phyloP scores from a whole-genome alignment of 768 basidiomycete genomes.

The Phaeotremella skinneri region DNA sequence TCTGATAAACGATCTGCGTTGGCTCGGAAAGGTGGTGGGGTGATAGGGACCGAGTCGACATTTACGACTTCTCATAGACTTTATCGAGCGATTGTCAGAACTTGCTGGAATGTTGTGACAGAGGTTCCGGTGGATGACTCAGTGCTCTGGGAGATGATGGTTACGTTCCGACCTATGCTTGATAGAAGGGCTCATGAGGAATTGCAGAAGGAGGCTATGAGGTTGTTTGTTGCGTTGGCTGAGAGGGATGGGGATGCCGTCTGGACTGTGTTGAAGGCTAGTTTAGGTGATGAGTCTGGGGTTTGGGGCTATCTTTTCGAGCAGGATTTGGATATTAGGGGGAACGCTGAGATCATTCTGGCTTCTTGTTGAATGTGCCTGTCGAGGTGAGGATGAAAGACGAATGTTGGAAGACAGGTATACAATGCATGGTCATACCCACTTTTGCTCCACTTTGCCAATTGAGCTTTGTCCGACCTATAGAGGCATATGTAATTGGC shows the following conservation, averaged over 20 bases:
- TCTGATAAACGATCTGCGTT: conserved; percentile 69
- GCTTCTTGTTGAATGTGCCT: conserved; percentile 5
- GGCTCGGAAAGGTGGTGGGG: conserved; percentile 57
- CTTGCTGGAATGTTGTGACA: conserved; percentile 66
- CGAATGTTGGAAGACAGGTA: background rate
- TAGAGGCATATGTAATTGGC: conserved; percentile 56
- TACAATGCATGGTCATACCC: background rate
- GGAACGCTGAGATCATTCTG: conserved; percentile 24
- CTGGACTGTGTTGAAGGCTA: conserved; percentile 66
- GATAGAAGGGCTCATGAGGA: conserved; percentile 67
- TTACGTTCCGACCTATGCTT: conserved; percentile 75
- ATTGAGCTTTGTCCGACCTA: too few relatives aligned
- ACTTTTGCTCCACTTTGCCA: too few relatives aligned
- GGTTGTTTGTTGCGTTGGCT: conserved; percentile 64
- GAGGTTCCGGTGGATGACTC: conserved; percentile 67
- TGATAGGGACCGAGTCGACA: conserved; percentile 62
- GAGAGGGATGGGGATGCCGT: conserved; percentile 72
- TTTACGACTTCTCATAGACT: conserved; percentile 79
- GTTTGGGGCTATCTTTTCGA: conserved; percentile 34
- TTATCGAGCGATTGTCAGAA: conserved; percentile 70
- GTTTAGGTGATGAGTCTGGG: conserved; percentile 20
- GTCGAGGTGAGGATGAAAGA: background rate
- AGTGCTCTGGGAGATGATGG: conserved; percentile 75
- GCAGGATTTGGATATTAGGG: conserved; percentile 26
- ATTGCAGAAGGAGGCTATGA: conserved; percentile 65